Evolutionary conservation across 768 basidiomycete genomes (phyloP), one percentile per base, ranked within the genome.

Genomic region (Mycena olivaceomarginata): DNA sequence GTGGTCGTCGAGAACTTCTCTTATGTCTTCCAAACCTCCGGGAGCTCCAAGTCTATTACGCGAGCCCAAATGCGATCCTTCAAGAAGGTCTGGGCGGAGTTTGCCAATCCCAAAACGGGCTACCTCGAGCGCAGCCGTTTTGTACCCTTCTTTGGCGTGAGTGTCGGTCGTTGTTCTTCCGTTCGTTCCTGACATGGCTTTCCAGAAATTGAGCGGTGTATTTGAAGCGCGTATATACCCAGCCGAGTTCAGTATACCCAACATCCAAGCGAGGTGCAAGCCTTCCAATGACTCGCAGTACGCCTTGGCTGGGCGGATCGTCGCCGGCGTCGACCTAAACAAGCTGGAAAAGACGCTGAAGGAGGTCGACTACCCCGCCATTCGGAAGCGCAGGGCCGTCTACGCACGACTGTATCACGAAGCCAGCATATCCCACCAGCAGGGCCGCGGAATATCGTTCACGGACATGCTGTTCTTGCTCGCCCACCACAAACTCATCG

Each of bases 1-100:
- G 96, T 98, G 76, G 94, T 98, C 70, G 97, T 98, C 80, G 95
- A 99, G 85, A 97, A 94, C 82, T 99, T 99, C 85, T 96, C 96
- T 22, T 98, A 98, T 84, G 96, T 98, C 10, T 98, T 97, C 86
- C 96, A 98, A 85, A 91, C 94, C 43, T 93, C 95, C 12, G 93
- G 94, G 25, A 93, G 94, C n/a, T 92, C 94, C 20, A 95, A 92
- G 77, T 92, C 93, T 0, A 93, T 99, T 67, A 95, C 94, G 22
- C 91, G 98, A 66, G 95, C 97, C 79, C 94, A 98, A 83, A 98
- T 99, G 93, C 93, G 98, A 45, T 88, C 93, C 1, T 99, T 97
- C 91, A 99, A 99, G 88, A 96, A 97, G 82, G 90, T 95, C 3
- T 99, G 98, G 98, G 94, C 94, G 3, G 91, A 94, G 82, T 96